Base-by-base conservation (phyloP, 2,329 filamentous ascomycete species). In the Alternaria alternata region DNA sequence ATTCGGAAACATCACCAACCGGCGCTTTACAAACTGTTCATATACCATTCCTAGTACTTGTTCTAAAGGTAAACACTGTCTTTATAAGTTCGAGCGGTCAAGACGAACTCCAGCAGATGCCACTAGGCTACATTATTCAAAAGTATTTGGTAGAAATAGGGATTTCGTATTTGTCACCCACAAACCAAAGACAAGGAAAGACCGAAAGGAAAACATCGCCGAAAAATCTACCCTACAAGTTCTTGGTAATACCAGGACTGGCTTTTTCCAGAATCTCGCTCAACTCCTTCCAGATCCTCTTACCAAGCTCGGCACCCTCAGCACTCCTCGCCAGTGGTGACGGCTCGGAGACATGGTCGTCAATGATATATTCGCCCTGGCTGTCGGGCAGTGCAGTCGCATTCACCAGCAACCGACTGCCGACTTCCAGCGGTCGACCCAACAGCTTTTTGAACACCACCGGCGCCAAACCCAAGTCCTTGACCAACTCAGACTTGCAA, bases 341-440 rank as follows among this genome's bases (percentile, higher is more conserved):
- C n/a, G 70, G 71, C 18, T 54, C 32, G 26, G 59, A 61, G 5
- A 78, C 62, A 43, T 63, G 39, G 36, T 67, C 72, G 41, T 80
- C 66, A n/a, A 66, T 71, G 24, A 80, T 54, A 47, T 79, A 81
- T 59, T 75, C 64, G 1, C 79, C 79, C 6, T 63, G 75, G 49
- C 75, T 71, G 4, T 54, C 39, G 0, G 75, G 75, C 22, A 54
- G 61, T 28, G 68, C 48, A 7, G 70, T 77, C 1, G 73, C 78
- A 59, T 76, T 63, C 1, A 81, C 77, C 22, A 81, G 61, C 1
- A 74, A 79, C n/a, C 79, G 61, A 6, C 67, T 68, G 0, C 80
- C 80, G 7, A 77, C 76, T 59, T 80, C 79, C 0, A 74, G 75
- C 6, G 70, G 75, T 5, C 79, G 64, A 3, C 71, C 77, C n/a